Conservation (phyloP, 345 rosid genomes). For the Gossypium longicalyx region DNA sequence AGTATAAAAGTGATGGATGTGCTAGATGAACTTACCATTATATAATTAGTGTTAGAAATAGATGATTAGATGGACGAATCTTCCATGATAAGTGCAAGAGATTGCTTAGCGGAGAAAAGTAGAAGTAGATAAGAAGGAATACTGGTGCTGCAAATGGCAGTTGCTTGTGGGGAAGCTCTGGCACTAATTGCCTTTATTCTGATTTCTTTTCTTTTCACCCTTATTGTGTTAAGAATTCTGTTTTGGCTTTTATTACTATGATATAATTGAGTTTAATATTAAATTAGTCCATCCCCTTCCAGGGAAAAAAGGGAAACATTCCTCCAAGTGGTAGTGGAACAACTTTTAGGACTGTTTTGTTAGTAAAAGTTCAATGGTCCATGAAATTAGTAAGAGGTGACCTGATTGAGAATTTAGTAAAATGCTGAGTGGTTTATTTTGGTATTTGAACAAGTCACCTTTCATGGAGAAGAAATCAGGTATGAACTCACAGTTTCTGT, state of each 20-base stretch:
- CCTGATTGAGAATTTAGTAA: not conserved
- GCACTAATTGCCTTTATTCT: not conserved
- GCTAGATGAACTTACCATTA: not conserved
- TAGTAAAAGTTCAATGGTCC: not conserved
- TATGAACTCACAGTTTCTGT: not conserved
- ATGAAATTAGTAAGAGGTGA: not conserved
- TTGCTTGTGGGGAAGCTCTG: not conserved
- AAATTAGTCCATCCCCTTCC: not conserved
- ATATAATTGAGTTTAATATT: not conserved
- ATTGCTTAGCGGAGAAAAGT: not conserved
- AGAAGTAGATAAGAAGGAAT: constrained; percentile 5
- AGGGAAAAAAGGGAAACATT: not conserved
- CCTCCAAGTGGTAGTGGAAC: not conserved
- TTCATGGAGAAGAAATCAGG: not conserved
- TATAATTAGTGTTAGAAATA: not conserved
- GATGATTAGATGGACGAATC: not conserved
- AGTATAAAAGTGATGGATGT: not conserved
- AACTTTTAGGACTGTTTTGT: constrained; percentile 4
- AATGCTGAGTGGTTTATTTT: not conserved
- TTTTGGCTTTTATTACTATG: constrained; percentile 2
- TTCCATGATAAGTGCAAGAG: not conserved
- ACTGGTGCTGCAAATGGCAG: not conserved
- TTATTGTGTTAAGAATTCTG: not conserved
- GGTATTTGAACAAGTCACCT: not conserved
- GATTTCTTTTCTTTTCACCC: not conserved